A percentile compares a stretch with the other conserved stretches of the same genome.
Evolutionary conservation across 1,284 basidiomycete species (phyloP).

Genomic region (Cutaneotrichosporon cavernicola): DNA sequence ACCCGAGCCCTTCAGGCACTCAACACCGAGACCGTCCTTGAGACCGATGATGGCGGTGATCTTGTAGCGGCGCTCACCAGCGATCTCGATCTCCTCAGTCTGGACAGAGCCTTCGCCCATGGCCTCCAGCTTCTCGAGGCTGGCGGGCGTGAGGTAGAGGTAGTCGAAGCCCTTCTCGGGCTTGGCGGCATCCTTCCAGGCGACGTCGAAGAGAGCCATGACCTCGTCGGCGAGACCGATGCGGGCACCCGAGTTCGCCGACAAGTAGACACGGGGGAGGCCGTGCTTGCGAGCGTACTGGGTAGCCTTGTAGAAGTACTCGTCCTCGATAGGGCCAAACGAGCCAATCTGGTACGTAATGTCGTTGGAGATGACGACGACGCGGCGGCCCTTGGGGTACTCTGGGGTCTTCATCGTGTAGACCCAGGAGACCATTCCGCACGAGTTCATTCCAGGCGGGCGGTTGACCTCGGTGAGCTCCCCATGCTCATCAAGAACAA

Average conservation of each 20-base stretch:
- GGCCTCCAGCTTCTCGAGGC: constrained; percentile 76
- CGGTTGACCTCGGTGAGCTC: constrained; percentile 85
- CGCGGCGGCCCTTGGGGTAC: constrained; percentile 81
- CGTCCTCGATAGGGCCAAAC: constrained; percentile 93
- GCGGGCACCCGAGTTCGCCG: constrained; percentile 96
- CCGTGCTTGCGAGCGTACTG: constrained; percentile 87
- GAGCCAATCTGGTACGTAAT: constrained; percentile 99
- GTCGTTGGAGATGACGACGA: constrained; percentile 93
- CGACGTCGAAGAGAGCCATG: constrained; percentile 82
- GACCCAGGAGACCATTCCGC: constrained; percentile 99
- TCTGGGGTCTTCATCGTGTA: constrained; percentile 92
- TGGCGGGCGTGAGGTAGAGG: constrained; percentile 87
- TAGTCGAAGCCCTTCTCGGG: constrained; percentile 97
- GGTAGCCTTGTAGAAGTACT: constrained; percentile 93
- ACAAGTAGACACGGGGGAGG: constrained; percentile 92
- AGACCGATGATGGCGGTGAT: constrained; percentile 95
- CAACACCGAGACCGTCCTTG: constrained; percentile 97
- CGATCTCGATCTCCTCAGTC: constrained; percentile 78
- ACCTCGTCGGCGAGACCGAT: constrained; percentile 95
- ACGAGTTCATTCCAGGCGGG: constrained; percentile 87
- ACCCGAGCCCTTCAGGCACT: constrained; percentile 92
- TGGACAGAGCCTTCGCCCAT: constrained; percentile 75
- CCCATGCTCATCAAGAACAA: constrained; percentile 91
- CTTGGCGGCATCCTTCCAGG: constrained; percentile 76
- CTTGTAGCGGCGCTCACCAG: constrained; percentile 85